A percentile compares a stretch with the other conserved stretches of the same genome.
Conservation (phyloP, 306 rosid species). For the Dalbergia cochinchinensis region DNA sequence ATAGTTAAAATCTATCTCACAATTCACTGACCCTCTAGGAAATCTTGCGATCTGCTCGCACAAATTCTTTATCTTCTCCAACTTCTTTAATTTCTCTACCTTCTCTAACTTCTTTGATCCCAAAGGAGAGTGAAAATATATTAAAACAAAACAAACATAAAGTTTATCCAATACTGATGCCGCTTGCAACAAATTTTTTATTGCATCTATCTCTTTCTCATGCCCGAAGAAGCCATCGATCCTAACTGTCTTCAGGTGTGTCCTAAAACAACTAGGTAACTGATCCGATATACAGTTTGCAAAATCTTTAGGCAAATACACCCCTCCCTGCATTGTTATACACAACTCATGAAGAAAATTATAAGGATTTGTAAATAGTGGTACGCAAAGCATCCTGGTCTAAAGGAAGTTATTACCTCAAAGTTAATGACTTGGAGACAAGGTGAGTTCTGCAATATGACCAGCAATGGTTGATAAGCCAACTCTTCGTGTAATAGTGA, state of each 20-base stretch:
- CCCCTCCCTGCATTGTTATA: constrained; percentile 7
- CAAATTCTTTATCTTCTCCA: not conserved
- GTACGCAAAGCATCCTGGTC: not conserved
- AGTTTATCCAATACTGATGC: not conserved
- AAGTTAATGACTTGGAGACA: constrained; percentile 3
- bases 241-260: not conserved
- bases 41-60: not conserved
- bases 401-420: not conserved
- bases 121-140: not conserved
- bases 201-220: not conserved
- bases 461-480: constrained; percentile 5
- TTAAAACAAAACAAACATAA: not conserved
- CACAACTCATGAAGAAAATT: not conserved
- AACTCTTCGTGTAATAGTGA: not conserved
- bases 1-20: not conserved
- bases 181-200: not conserved
- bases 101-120: not conserved
- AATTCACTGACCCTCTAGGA: not conserved
- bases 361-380: not conserved
- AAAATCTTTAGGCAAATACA: not conserved
- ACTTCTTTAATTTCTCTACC: too few relatives aligned
- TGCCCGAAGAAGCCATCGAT: not conserved
- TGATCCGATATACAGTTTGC: not conserved
- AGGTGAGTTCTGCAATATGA: not conserved
- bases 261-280: not conserved